phyloP scores from a whole-genome alignment of 345 rosid genomes.

The Gossypium longicalyx region DNA sequence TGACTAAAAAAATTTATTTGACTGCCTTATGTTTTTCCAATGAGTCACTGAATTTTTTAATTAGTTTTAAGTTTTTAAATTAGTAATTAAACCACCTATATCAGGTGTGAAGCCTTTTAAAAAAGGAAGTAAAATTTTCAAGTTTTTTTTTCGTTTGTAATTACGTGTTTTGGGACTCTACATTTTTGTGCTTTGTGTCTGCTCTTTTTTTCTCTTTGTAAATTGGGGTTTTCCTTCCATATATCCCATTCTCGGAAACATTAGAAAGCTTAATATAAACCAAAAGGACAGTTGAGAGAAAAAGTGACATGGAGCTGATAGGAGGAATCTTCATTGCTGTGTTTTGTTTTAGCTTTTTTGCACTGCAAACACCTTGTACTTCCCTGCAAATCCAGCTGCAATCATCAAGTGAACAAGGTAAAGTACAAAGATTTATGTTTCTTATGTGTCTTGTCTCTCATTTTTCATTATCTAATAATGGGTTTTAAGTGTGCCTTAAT shows the following conservation, averaged over 20 bases:
- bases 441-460: background rate
- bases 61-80: background rate
- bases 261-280: background rate
- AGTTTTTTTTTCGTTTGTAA: background rate
- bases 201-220: background rate
- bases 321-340: background rate
- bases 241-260: background rate
- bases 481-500: background rate
- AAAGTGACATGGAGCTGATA: slow-evolving; percentile 10
- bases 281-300: background rate
- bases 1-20: background rate
- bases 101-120: background rate
- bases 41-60: background rate
- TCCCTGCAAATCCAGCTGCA: slow-evolving; percentile 11
- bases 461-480: background rate
- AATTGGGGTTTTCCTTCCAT: slow-evolving; percentile 2
- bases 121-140: background rate
- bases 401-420: slow-evolving; percentile 16
- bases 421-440: background rate
- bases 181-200: slow-evolving; percentile 21
- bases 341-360: slow-evolving; percentile 1
- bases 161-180: slow-evolving; percentile 13
- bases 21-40: background rate
- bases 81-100: background rate
- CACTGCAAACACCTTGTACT: slow-evolving; percentile 10